Conservation (phyloP, 1,284 basidiomycete species). For the Hypsizygus ulmarius region DNA sequence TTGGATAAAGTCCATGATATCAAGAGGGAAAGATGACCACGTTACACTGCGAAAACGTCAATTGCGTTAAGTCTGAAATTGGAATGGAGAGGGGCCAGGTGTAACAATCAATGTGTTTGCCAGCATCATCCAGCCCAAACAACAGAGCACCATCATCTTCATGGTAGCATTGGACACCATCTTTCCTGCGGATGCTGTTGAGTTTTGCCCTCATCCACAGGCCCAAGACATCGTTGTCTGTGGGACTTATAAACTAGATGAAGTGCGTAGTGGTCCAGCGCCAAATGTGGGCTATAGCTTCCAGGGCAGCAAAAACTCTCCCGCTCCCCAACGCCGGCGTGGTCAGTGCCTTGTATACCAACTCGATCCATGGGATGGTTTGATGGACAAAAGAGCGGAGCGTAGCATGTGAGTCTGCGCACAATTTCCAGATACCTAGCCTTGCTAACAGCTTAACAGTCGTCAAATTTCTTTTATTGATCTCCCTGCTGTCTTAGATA, state of each 20-base stretch:
- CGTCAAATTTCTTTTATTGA: slow-evolving; percentile 66
- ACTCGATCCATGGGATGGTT: slow-evolving; percentile 25
- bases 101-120: too few species aligned
- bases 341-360: slow-evolving; percentile 73
- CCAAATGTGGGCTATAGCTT: slow-evolving; percentile 13
- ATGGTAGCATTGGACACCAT: slow-evolving; percentile 58
- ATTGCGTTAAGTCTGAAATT: too few species aligned
- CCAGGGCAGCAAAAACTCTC: slow-evolving; percentile 5
- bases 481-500: slow-evolving; percentile 83
- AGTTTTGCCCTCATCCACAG: slow-evolving; percentile 76
- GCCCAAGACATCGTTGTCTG: slow-evolving; percentile 72
- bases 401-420: slow-evolving; percentile 16
- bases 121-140: neutral
- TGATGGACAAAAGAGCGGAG: slow-evolving; percentile 20
- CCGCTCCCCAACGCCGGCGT: slow-evolving; percentile 41
- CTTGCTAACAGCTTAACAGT: slow-evolving; percentile 37
- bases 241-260: slow-evolving; percentile 83
- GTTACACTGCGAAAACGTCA: neutral
- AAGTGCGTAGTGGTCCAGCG: slow-evolving; percentile 20
- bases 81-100: too few species aligned
- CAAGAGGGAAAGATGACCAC: neutral
- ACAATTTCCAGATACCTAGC: neutral
- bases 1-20: slow-evolving; percentile 66
- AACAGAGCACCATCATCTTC: neutral
- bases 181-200: slow-evolving; percentile 86